Evolutionary conservation across 2,329 filamentous ascomycete genomes (phyloP).

Genomic region (Tolypocladium cylindrosporum): DNA sequence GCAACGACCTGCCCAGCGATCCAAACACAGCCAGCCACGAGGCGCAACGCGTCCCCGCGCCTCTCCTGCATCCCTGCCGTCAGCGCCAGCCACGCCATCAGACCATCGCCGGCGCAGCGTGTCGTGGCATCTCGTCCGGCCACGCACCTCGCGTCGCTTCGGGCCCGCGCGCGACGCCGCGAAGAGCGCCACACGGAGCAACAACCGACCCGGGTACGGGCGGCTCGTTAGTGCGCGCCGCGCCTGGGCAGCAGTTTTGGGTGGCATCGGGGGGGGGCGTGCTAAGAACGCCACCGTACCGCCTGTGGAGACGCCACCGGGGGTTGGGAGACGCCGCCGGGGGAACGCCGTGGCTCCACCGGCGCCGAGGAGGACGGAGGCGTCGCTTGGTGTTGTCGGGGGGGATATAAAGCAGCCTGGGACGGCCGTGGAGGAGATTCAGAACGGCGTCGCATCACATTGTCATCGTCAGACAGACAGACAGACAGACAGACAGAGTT

Average conservation of each 20-base stretch:
- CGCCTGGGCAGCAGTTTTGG: accelerated
- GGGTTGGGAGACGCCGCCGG: neutral
- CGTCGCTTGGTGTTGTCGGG: neutral
- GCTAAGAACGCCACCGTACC: neutral
- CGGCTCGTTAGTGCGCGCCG: neutral
- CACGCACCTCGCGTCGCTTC: neutral
- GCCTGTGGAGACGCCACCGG: neutral
- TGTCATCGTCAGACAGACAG: neutral
- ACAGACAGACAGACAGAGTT: neutral
- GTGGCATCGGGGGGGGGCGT: accelerated
- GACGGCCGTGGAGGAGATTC: neutral
- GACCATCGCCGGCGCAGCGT: no score
- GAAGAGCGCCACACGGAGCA: slow-evolving; percentile 1
- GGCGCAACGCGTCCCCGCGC: neutral
- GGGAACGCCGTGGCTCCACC: neutral
- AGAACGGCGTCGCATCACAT: neutral
- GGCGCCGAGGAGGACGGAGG: neutral
- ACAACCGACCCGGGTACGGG: neutral
- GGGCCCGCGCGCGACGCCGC: neutral
- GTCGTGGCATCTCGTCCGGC: no score
- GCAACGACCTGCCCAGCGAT: no score
- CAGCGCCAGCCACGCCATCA: no score
- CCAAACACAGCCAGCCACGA: neutral
- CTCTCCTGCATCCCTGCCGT: no score
- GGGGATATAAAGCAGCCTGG: neutral